Percentiles rank a stretch among this genome's conserved stretches.
These are phyloP conservation scores for Penicillium sclerotiorum DNA, from an alignment of 2,329 filamentous ascomycete genomes.

Conservation along the genomic window DNA sequence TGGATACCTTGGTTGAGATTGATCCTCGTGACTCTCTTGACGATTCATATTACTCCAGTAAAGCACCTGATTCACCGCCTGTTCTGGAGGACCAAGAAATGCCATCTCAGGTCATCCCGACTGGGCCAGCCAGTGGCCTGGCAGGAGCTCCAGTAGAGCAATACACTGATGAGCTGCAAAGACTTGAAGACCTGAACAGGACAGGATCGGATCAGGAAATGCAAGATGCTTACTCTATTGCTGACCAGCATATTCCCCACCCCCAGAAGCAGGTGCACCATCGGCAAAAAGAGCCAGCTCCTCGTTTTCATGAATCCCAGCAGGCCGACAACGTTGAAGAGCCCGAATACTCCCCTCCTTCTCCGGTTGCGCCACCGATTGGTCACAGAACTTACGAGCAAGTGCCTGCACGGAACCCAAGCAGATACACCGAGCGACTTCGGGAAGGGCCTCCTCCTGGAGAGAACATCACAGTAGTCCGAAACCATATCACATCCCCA, in stretches of 20 bases:
- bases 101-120: slow-evolving; percentile 31
- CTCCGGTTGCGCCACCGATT: slow-evolving; percentile 40
- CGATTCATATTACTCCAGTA: slow-evolving; percentile 94
- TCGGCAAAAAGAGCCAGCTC: slow-evolving; percentile 23
- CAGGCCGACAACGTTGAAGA: slow-evolving; percentile 45
- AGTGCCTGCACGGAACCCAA: slow-evolving; percentile 36
- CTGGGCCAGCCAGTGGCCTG: slow-evolving; percentile 2
- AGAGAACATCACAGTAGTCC: slow-evolving; percentile 64
- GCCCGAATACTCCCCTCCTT: slow-evolving; percentile 52
- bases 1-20: slow-evolving; percentile 52
- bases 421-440: slow-evolving; percentile 43
- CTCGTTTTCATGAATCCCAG: slow-evolving; percentile 24
- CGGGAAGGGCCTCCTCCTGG: slow-evolving; percentile 41
- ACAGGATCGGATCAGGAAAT: slow-evolving; percentile 42
- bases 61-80: slow-evolving; percentile 72
- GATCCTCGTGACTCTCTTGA: slow-evolving; percentile 78
- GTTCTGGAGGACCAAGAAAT: slow-evolving; percentile 44
- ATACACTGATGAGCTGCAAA: slow-evolving; percentile 39
- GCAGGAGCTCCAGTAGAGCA: slow-evolving; percentile 33
- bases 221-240: slow-evolving; percentile 42
- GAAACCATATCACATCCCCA: slow-evolving; percentile 72
- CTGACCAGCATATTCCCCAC: slow-evolving; percentile 37
- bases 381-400: slow-evolving; percentile 30
- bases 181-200: slow-evolving; percentile 41
- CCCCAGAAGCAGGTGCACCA: slow-evolving; percentile 33